Evolutionary conservation across 2,329 filamentous ascomycete genomes (phyloP).

Genomic region (Fusarium coicis): DNA sequence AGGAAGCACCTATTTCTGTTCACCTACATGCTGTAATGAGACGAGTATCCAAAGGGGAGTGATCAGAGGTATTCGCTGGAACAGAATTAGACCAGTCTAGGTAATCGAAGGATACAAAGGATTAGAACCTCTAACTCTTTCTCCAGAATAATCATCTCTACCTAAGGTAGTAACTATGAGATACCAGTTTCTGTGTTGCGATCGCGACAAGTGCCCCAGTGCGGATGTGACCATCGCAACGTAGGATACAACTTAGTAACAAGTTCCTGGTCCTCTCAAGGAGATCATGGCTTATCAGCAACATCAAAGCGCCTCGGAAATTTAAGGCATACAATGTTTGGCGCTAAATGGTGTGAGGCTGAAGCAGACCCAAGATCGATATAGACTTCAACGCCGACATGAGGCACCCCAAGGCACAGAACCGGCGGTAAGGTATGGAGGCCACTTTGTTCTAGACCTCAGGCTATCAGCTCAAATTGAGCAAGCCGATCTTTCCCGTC

Average conservation of each 20-base stretch:
- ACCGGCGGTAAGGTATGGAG: background rate
- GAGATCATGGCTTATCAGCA: background rate
- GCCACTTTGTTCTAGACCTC: background rate
- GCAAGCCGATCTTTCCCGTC: background rate
- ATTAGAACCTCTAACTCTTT: background rate
- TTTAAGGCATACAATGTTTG: background rate
- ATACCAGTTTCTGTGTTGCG: background rate
- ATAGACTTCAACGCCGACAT: background rate
- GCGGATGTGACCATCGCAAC: background rate
- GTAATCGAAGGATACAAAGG: background rate
- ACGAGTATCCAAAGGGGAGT: slow-evolving; percentile 1
- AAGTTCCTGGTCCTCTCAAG: background rate
- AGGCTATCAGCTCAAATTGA: background rate
- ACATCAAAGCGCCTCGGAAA: background rate
- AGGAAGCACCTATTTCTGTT: background rate
- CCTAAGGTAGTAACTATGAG: background rate
- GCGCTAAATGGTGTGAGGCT: background rate
- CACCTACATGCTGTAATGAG: slow-evolving; percentile 8
- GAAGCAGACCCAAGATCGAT: background rate
- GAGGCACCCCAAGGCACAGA: background rate
- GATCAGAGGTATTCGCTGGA: background rate
- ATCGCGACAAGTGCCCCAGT: background rate
- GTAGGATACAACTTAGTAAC: background rate
- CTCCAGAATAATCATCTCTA: background rate
- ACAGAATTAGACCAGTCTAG: background rate